phyloP scores from a whole-genome alignment of 345 rosid genomes.

The Isatis tinctoria region DNA sequence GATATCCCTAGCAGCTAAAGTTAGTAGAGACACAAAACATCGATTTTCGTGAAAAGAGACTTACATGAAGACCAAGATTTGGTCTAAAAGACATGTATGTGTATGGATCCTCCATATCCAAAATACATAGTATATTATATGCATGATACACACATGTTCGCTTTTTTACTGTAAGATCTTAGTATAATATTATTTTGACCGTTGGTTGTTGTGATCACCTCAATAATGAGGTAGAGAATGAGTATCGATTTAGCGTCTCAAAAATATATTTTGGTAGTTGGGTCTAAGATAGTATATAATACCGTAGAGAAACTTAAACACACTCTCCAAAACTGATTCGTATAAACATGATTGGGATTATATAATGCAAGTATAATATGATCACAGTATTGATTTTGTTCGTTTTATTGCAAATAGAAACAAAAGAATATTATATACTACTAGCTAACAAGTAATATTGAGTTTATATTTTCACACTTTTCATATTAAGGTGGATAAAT shows the following conservation, averaged over 20 bases:
- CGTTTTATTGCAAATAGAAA: neutral
- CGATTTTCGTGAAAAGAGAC: conserved; percentile 18
- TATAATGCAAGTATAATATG: neutral
- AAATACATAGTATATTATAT: neutral
- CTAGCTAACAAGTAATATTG: neutral
- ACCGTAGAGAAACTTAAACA: neutral
- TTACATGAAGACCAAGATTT: conserved; percentile 26
- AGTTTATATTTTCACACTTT: neutral
- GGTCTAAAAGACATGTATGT: conserved; percentile 16
- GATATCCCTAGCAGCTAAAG: conserved; percentile 20
- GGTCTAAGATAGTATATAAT: neutral
- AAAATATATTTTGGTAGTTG: neutral
- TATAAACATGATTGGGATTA: neutral
- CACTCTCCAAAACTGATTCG: neutral
- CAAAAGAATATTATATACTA: neutral
- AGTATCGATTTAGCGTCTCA: neutral
- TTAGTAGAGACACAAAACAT: conserved; percentile 26
- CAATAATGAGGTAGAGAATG: neutral
- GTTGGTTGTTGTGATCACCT: neutral
- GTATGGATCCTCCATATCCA: neutral
- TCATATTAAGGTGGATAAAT: neutral
- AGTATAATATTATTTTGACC: neutral
- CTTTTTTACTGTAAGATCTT: neutral
- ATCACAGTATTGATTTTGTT: neutral
- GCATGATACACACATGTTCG: neutral